Conservation (phyloP, 169 alveolate genomes). For the Plasmodium falciparum region DNA sequence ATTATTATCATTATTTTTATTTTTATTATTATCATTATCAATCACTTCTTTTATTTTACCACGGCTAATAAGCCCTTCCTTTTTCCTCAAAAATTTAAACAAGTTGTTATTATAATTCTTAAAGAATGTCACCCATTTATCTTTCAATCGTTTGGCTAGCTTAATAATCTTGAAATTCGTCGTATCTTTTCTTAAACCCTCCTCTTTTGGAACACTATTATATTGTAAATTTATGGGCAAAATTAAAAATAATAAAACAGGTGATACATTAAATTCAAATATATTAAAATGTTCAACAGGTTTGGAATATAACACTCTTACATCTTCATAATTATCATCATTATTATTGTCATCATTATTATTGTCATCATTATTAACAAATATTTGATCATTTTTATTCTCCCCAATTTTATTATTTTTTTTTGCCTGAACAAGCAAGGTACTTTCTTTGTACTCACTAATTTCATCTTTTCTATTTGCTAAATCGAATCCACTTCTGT, state of each 20-base stretch:
- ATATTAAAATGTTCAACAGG: conserved; percentile 9
- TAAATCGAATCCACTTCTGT: not conserved
- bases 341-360: not conserved
- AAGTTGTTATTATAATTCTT: conserved; percentile 52
- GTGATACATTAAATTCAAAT: conserved; percentile 67
- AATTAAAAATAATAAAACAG: conserved; percentile 61
- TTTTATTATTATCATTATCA: not conserved
- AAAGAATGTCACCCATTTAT: conserved; percentile 56
- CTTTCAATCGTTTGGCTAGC: conserved; percentile 24
- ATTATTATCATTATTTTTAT: not conserved
- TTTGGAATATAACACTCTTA: not conserved
- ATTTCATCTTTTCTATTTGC: not conserved
- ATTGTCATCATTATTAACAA: not conserved
- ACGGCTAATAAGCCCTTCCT: not conserved
- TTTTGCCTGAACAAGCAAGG: not conserved
- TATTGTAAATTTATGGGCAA: conserved; percentile 61
- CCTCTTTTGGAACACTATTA: conserved; percentile 25
- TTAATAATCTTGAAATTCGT: conserved; percentile 41
- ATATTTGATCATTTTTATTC: not conserved
- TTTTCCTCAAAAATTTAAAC: conserved; percentile 21
- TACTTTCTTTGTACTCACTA: not conserved
- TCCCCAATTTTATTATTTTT: not conserved
- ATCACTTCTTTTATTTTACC: not conserved
- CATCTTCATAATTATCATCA: not conserved
- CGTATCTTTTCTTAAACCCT: conserved; percentile 1